Percentiles rank a stretch among this genome's conserved stretches.
These are phyloP conservation scores for Acanthamoeba quina DNA, from an alignment of 208 protist species.

Conservation along the genomic window DNA sequence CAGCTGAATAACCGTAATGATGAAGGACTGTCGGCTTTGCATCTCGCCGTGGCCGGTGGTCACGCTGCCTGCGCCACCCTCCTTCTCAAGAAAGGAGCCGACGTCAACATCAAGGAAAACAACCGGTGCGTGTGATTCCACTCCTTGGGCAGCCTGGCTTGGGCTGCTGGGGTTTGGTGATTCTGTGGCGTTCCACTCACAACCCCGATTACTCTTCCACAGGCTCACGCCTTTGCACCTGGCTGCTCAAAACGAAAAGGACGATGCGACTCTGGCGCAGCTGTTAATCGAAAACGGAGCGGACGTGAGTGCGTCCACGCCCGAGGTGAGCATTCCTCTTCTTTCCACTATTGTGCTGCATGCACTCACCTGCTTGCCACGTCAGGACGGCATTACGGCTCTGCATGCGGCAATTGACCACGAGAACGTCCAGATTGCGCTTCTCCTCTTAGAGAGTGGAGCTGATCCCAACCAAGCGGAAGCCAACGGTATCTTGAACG, in stretches of 20 bases:
- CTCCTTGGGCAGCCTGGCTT: no score
- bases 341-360: not conserved
- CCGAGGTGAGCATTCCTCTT: not conserved
- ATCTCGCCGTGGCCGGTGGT: constrained; percentile 50
- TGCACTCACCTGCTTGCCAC: not conserved
- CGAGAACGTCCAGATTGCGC: constrained; percentile 48
- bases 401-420: constrained; percentile 51
- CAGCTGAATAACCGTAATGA: constrained; percentile 25
- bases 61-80: not conserved
- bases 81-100: constrained; percentile 47
- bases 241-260: constrained; percentile 36
- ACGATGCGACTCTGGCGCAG: not conserved
- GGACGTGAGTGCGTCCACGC: constrained; percentile 2
- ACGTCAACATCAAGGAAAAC: constrained; percentile 68
- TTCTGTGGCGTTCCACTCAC: not conserved
- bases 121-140: constrained; percentile 2
- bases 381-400: constrained; percentile 43
- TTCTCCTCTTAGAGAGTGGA: constrained; percentile 30
- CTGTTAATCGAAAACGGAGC: not conserved
- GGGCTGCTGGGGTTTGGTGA: no score
- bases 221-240: constrained; percentile 57
- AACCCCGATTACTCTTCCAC: not conserved
- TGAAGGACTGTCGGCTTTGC: constrained; percentile 45
- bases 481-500: not conserved
- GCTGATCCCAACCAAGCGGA: constrained; percentile 64